Conservation (phyloP, 2,329 filamentous ascomycete genomes). For the Pestalotiopsis sp. region DNA sequence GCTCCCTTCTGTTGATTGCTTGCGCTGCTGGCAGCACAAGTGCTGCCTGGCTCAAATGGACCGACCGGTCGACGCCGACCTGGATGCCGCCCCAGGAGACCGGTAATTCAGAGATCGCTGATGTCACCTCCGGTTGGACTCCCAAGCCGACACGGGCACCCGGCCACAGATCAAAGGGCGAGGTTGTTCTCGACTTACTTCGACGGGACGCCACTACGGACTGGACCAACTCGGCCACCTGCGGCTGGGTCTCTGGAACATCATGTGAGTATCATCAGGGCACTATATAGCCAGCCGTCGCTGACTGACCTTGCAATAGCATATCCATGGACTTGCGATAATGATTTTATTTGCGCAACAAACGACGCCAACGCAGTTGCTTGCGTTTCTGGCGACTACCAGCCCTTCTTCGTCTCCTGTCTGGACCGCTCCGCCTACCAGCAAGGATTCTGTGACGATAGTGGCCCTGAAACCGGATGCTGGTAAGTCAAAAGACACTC, state of each 20-base stretch:
- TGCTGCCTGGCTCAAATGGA: conserved; percentile 5
- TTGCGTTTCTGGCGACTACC: conserved; percentile 31
- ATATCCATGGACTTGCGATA: conserved; percentile 24
- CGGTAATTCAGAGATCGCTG: background rate
- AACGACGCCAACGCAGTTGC: conserved; percentile 38
- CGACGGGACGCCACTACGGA: conserved; percentile 8
- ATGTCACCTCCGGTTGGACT: background rate
- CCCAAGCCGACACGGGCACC: conserved; percentile 7
- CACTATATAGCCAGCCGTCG: too few relatives aligned
- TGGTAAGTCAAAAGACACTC: conserved; percentile 31
- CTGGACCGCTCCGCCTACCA: conserved; percentile 35
- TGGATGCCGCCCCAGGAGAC: conserved; percentile 10
- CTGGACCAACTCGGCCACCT: conserved; percentile 31
- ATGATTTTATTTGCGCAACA: conserved; percentile 30
- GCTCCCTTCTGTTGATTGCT: background rate
- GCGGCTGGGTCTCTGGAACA: conserved; percentile 29
- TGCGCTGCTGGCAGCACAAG: background rate
- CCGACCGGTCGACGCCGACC: background rate
- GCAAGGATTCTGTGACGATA: conserved; percentile 30
- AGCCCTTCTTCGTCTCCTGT: conserved; percentile 37
- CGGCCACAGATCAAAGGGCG: background rate
- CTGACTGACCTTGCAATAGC: conserved; percentile 18
- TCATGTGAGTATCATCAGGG: conserved; percentile 28
- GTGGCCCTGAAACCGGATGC: conserved; percentile 35
- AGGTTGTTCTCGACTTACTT: background rate